Base-by-base conservation (phyloP, 257 asterid genomes). In the Ilex asprella region DNA sequence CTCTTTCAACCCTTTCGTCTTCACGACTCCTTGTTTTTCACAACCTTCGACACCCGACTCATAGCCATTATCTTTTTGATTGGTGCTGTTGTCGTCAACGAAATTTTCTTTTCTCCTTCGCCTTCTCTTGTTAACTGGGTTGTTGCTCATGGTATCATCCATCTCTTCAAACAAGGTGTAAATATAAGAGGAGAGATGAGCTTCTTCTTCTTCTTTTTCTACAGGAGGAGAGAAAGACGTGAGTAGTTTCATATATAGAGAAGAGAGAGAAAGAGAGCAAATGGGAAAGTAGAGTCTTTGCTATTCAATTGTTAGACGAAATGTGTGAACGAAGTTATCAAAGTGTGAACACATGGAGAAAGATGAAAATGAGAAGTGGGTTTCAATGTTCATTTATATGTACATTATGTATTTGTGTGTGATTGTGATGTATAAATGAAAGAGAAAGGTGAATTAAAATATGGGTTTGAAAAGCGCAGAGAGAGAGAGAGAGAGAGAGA, bases 1-100 rank as follows among this genome's bases (percentile, higher is more conserved):
- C 83, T 89, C 92, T 64, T 76, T 81, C 71, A 93, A 51, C 55
- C 80, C 97, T 59, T 82, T 90, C 0, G 95, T 85, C 79, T 85
- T 93, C 61, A 70, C 83, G 29, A 67, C 73, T 13, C 66, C 41
- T 35, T 35, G 76, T n/a, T 70, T 68, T 53, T 39, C 67, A 1
- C 63, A 74, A 31, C 63, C 51, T n/a, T 69, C 79, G 54, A 43
- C 31, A 39, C 10, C 29, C 44, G 43, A 66, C 29, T 27, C 65
- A 16, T 51, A 61, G 2, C 39, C 67, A 12, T 15, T 70, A 12
- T 39, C 62, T 12, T 13, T 49, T 31, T 58, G 56, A n/a, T 30
- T 68, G 7, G 31, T 84, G 44, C n/a, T 39, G 32, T 29, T 16
- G 14, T 58, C 63, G 6, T 27, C 44, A 39, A 16, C 55, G 3